phyloP scores from a whole-genome alignment of 768 basidiomycete species.

The Agrocybe praecox region DNA sequence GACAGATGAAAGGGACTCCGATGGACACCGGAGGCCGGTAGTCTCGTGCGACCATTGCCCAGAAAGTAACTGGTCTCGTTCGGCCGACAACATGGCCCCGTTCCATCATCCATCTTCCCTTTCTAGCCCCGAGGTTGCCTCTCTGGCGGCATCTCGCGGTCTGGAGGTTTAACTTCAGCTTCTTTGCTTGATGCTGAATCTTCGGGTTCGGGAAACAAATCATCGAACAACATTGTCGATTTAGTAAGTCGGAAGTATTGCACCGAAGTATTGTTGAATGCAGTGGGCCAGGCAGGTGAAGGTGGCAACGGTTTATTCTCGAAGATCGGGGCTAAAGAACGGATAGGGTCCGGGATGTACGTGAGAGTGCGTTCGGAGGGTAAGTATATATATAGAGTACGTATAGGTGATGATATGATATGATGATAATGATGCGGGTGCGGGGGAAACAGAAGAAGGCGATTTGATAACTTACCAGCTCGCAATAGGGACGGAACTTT shows the following conservation, averaged over 20 bases:
- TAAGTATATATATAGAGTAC: too few relatives aligned
- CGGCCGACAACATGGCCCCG: conserved; percentile 13
- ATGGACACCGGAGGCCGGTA: conserved; percentile 5
- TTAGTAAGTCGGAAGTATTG: conserved; percentile 38
- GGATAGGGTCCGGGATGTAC: not conserved
- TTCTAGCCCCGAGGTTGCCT: not conserved
- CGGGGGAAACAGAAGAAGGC: conserved; percentile 3
- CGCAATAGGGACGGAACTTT: conserved; percentile 55
- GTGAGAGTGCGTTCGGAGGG: not conserved
- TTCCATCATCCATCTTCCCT: conserved; percentile 3
- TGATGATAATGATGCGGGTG: conserved; percentile 8
- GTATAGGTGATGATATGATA: not conserved
- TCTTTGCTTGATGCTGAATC: not conserved
- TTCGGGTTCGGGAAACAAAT: conserved; percentile 7
- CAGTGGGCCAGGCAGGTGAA: conserved; percentile 53
- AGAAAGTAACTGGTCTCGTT: not conserved
- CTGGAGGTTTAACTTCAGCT: not conserved
- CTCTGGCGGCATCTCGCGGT: not conserved
- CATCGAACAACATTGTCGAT: conserved; percentile 2
- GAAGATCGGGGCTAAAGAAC: conserved; percentile 47
- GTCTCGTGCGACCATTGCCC: not conserved
- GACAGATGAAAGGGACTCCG: conserved; percentile 7
- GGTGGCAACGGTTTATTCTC: conserved; percentile 49
- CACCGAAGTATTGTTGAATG: conserved; percentile 68
- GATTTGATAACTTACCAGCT: conserved; percentile 44